These are phyloP conservation scores for Sporisorium sorghi DNA, from an alignment of 1,284 basidiomycete species.

Conservation along the genomic window DNA sequence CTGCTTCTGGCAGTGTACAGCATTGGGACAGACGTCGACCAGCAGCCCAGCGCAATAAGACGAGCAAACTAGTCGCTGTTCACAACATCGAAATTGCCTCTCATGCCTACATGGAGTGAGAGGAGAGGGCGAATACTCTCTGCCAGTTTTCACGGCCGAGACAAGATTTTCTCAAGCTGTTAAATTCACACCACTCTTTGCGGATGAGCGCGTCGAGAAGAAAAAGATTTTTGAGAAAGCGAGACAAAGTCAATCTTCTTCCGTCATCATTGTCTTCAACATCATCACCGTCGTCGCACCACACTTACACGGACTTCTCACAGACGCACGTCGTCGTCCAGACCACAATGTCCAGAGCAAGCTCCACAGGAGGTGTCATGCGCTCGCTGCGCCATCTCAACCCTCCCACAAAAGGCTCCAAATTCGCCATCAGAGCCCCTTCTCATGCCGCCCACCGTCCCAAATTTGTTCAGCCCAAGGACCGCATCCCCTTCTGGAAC, in stretches of 20 bases:
- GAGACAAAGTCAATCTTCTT: not conserved
- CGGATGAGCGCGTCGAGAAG: constrained; percentile 1
- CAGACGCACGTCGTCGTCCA: not conserved
- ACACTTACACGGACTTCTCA: not conserved
- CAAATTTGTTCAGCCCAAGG: constrained; percentile 69
- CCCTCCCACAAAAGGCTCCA: constrained; percentile 61
- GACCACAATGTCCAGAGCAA: constrained; percentile 26
- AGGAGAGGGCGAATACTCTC: not conserved
- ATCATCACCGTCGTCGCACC: constrained; percentile 2
- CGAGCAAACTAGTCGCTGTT: no score
- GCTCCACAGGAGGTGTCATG: constrained; percentile 57
- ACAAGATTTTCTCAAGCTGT: not conserved
- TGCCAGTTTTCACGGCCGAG: constrained; percentile 1
- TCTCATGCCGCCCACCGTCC: constrained; percentile 64
- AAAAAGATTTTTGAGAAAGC: constrained; percentile 32
- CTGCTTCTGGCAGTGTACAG: not conserved
- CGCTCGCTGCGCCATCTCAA: constrained; percentile 68
- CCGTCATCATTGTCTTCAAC: not conserved
- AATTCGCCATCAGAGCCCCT: constrained; percentile 64
- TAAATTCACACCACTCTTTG: not conserved
- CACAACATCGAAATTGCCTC: no score
- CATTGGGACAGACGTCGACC: not conserved
- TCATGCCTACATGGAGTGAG: not conserved
- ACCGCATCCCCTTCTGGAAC: constrained; percentile 70
- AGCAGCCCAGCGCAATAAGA: no score